phyloP scores from a whole-genome alignment of 2,329 filamentous ascomycete genomes.

The Botrytis tulipae region DNA sequence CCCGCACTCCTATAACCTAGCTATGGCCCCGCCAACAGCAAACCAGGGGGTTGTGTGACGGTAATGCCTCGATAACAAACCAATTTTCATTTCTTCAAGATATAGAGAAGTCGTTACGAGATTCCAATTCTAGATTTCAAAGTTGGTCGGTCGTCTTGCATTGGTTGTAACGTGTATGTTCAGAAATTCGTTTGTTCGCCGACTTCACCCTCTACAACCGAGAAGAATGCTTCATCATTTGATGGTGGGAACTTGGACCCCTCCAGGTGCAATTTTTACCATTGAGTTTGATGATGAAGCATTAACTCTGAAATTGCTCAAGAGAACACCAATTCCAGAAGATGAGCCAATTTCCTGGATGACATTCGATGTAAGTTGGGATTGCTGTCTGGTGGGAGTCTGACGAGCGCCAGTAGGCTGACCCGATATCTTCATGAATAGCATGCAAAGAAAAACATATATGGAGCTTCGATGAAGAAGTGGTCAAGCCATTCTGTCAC shows the following conservation, averaged over 20 bases:
- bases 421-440: conserved; percentile 39
- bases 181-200: background rate
- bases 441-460: conserved; percentile 81
- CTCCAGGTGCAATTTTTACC: conserved; percentile 85
- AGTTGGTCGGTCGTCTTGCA: background rate
- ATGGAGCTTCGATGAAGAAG: conserved; percentile 90
- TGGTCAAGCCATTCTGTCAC: conserved; percentile 81
- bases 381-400: conserved; percentile 26
- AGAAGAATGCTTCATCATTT: conserved; percentile 77
- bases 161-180: conserved; percentile 13
- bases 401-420: background rate
- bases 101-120: conserved; percentile 16
- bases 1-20: background rate
- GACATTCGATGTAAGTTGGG: conserved; percentile 73
- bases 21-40: conserved; percentile 5
- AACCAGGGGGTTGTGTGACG: background rate
- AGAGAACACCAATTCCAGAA: conserved; percentile 75
- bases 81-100: background rate
- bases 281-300: conserved; percentile 83
- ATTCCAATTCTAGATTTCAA: conserved; percentile 4
- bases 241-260: conserved; percentile 91
- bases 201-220: background rate
- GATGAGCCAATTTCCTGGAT: conserved; percentile 94
- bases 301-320: conserved; percentile 70
- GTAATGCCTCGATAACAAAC: background rate